Conservation (phyloP, 2,329 filamentous ascomycete genomes). For the Venturia asperata region DNA sequence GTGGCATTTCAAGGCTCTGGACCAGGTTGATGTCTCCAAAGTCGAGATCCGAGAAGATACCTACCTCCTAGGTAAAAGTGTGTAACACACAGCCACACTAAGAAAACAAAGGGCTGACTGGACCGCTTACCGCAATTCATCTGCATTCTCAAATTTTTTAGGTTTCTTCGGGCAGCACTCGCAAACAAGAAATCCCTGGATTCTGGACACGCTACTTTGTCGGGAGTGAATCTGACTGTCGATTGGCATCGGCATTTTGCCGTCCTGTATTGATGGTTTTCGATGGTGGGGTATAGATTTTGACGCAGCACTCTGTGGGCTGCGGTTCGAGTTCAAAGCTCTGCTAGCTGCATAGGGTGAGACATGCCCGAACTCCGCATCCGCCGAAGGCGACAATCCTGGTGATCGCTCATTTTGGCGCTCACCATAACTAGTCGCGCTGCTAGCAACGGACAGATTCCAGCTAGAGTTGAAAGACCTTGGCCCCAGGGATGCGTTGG, state of each 20-base stretch:
- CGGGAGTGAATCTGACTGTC: conserved; percentile 41
- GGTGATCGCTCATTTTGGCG: conserved; percentile 51
- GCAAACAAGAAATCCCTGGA: conserved; percentile 63
- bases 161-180: conserved; percentile 97
- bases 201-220: conserved; percentile 42
- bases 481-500: conserved; percentile 55
- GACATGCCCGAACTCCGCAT: conserved; percentile 47
- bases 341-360: conserved; percentile 48
- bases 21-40: too few species aligned
- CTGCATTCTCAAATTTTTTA: conserved; percentile 81
- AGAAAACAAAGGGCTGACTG: not conserved
- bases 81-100: not conserved
- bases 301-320: conserved; percentile 31
- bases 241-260: conserved; percentile 41
- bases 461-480: conserved; percentile 42
- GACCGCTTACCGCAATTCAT: conserved; percentile 69
- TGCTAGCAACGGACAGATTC: conserved; percentile 53
- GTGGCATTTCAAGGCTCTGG: not conserved
- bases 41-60: not conserved
- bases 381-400: conserved; percentile 51
- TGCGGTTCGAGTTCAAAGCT: conserved; percentile 37
- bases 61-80: not conserved
- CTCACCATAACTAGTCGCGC: conserved; percentile 57
- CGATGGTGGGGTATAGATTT: conserved; percentile 36
- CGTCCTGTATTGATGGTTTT: conserved; percentile 26